Conservation (phyloP, 2,329 filamentous ascomycete genomes). For the Talaromyces sp. region DNA sequence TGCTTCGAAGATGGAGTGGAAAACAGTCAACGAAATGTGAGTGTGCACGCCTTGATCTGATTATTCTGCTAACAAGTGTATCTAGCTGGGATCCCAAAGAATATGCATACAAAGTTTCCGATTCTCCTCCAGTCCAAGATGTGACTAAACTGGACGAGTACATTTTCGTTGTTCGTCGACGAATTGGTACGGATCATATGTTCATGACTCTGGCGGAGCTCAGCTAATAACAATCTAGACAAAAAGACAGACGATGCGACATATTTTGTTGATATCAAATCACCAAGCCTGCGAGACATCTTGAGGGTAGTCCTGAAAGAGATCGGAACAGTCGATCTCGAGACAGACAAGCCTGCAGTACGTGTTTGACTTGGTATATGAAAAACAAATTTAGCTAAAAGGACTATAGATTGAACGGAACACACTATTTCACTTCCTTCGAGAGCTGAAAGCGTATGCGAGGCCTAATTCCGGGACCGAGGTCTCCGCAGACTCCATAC, state of each 20-base stretch:
- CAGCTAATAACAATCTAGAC: not conserved
- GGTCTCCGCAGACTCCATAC: not conserved
- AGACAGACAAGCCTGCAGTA: not conserved
- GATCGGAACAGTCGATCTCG: not conserved
- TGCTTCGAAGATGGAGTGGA: not conserved
- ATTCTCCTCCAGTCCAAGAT: not conserved
- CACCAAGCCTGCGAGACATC: not conserved
- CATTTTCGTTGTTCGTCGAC: not conserved
- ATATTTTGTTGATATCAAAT: slow-evolving; percentile 2
- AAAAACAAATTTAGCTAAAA: not conserved
- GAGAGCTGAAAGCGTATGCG: not conserved
- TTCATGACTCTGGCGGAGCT: not conserved
- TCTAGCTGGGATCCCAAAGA: not conserved
- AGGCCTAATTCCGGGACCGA: not conserved
- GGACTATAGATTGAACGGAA: not conserved
- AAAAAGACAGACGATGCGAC: not conserved
- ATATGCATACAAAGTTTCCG: not conserved
- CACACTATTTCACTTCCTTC: not conserved
- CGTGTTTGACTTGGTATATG: not conserved
- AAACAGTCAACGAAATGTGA: not conserved
- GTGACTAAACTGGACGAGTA: not conserved
- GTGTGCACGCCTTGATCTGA: not conserved
- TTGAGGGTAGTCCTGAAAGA: not conserved
- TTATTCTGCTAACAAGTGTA: not conserved
- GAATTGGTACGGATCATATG: not conserved